These are phyloP conservation scores for Blastomyces parvus DNA, from an alignment of 2,329 filamentous ascomycete genomes.

Conservation along the genomic window DNA sequence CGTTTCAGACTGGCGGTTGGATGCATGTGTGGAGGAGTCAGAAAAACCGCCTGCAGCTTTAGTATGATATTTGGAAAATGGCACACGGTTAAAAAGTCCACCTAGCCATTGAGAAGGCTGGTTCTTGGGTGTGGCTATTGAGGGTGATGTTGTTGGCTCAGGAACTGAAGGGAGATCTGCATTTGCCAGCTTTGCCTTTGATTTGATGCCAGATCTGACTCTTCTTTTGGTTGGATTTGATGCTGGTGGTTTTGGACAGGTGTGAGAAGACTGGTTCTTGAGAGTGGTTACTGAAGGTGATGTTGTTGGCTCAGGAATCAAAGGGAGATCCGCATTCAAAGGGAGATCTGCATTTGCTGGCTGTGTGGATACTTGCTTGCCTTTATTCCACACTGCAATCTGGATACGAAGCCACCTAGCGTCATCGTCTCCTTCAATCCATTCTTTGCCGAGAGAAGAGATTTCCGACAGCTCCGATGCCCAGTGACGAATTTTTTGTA, in stretches of 20 bases:
- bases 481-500: neutral
- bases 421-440: neutral
- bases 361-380: neutral
- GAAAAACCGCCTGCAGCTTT: neutral
- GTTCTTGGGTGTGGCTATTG: neutral
- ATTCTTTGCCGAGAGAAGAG: neutral
- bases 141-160: neutral
- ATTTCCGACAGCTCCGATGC: neutral
- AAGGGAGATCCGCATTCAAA: too few species aligned
- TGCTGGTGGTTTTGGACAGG: neutral
- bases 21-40: neutral
- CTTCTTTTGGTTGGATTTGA: neutral
- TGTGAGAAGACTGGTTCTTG: too few species aligned
- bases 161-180: neutral
- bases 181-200: neutral
- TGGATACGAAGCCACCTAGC: neutral
- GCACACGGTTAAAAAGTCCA: neutral
- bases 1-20: neutral
- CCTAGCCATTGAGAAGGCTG: neutral
- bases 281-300: too few species aligned
- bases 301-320: too few species aligned
- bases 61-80: constrained; percentile 2
- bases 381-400: neutral
- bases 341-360: too few species aligned
- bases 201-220: neutral